A percentile compares a stretch with the other conserved stretches of the same genome.
These are phyloP conservation scores for Apostasia ramifera DNA, from an alignment of 106 monocot genomes.

Conservation along the genomic window DNA sequence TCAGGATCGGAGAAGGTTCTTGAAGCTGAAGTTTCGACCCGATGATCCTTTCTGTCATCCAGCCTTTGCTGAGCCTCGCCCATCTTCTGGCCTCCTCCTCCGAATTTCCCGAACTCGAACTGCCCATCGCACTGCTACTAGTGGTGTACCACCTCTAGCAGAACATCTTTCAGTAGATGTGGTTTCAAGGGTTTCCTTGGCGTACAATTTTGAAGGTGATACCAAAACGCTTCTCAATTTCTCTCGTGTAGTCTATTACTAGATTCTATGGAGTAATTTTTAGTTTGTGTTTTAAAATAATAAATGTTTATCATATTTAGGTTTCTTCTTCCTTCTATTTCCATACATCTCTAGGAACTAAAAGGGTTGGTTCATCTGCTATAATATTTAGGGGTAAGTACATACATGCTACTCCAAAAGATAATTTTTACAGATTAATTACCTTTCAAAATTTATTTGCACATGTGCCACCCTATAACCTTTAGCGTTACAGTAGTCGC, in stretches of 20 bases:
- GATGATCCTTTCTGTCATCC: constrained; percentile 89
- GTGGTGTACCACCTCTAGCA: neutral
- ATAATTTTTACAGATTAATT: no score
- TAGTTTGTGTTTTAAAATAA: neutral
- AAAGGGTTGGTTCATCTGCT: no score
- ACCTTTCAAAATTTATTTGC: no score
- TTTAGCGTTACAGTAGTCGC: no score
- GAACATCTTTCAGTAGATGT: constrained; percentile 40
- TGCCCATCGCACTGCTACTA: neutral
- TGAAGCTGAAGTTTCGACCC: constrained; percentile 83
- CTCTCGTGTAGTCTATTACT: neutral
- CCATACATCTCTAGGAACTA: no score
- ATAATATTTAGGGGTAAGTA: no score
- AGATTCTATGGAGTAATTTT: neutral
- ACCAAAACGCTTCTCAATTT: neutral
- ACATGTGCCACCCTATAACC: no score
- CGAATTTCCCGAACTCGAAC: constrained; percentile 35
- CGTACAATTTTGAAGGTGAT: constrained; percentile 67
- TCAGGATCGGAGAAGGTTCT: constrained; percentile 30
- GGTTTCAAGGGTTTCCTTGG: constrained; percentile 49
- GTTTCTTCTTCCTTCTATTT: no score
- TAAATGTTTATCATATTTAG: no score
- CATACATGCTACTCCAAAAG: no score
- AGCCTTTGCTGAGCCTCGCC: constrained; percentile 42
- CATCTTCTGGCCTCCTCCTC: constrained; percentile 43